Base-by-base conservation (phyloP, 768 basidiomycete genomes). In the Leccinum barrowsii region DNA sequence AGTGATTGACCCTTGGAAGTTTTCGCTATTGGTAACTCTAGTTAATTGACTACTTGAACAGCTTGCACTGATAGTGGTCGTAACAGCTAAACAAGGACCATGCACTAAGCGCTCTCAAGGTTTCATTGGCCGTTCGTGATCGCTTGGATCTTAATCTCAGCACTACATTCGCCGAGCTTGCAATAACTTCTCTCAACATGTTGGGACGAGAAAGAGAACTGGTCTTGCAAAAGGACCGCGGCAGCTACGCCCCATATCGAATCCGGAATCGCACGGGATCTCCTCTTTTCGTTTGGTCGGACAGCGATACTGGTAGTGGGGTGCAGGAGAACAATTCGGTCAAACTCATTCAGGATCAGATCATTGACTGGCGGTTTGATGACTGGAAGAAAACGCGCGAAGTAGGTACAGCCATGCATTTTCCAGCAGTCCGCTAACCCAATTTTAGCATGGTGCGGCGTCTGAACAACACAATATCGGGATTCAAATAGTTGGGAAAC, bases 1-100 rank as follows among this genome's bases (percentile, higher is more conserved):
- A 92, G 89, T 99, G 55, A 92, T 96, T 61, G 97, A 99, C 69
- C 97, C 97, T 3, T 99, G 96, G 95, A 89, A 86, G 17, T 89
- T 97, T 63, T 85, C 86, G 10, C 70, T 89, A 50, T 80, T 80
- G 58, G 92, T 94, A 66, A 65, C 70, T 70, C 30, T 21, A 50
- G 21, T 19, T 1, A 35, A 49, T 51, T 28, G 4, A 24, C 12
- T 22, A 11, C 8, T 40, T 40, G 57, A 17, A 64, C 22, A n/a
- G 12, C 28, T 49, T 46, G n/a, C 30, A 42, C 62, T 70, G 46
- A 67, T 52, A 48, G 26, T 24, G 21, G 54, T 49, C 22, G n/a
- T n/a, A 21, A 49, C 59, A 90, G 90, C 73, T 84, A 35, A 70
- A 75, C 10, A 86, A 79, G 73, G 82, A 85, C 44, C 75, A 69